Evolutionary conservation across 805 yeast genomes (phyloP).

Genomic region (Suhomyces canberraensis): DNA sequence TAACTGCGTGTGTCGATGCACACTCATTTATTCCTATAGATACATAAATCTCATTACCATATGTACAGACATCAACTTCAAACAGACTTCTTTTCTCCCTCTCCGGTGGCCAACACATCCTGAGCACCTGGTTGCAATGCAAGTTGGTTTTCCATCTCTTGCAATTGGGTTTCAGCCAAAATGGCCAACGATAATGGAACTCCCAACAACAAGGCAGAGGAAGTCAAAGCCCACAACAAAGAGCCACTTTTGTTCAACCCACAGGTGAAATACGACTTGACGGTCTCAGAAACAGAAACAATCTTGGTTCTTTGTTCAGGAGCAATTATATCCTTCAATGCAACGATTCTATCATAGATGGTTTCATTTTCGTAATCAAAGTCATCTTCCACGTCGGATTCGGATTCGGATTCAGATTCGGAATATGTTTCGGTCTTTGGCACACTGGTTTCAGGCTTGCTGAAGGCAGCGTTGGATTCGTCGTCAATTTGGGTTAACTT

Average conservation of each 20-base stretch:
- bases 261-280: constrained; percentile 31
- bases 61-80: neutral
- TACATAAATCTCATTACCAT: constrained; percentile 3
- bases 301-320: constrained; percentile 70
- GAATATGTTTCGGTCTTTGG: constrained; percentile 29
- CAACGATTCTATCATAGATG: constrained; percentile 78
- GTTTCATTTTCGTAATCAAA: constrained; percentile 80
- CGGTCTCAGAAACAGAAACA: constrained; percentile 31
- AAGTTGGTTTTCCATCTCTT: constrained; percentile 91
- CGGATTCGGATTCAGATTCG: constrained; percentile 33
- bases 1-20: too few species aligned
- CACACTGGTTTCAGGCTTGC: constrained; percentile 31
- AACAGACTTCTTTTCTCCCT: constrained; percentile 25
- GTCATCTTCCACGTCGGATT: constrained; percentile 62
- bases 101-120: constrained; percentile 68
- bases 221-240: constrained; percentile 79
- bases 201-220: constrained; percentile 82
- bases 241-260: constrained; percentile 65
- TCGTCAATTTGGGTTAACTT: constrained; percentile 72
- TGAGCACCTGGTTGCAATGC: constrained; percentile 75
- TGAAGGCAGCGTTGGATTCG: constrained; percentile 40
- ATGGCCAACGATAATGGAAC: constrained; percentile 90
- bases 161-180: constrained; percentile 87
- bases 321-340: constrained; percentile 87
- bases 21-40: constrained; percentile 1